Evolutionary conservation across 352 stramenopile genomes (phyloP).

Genomic region (Phytophthora megakarya): DNA sequence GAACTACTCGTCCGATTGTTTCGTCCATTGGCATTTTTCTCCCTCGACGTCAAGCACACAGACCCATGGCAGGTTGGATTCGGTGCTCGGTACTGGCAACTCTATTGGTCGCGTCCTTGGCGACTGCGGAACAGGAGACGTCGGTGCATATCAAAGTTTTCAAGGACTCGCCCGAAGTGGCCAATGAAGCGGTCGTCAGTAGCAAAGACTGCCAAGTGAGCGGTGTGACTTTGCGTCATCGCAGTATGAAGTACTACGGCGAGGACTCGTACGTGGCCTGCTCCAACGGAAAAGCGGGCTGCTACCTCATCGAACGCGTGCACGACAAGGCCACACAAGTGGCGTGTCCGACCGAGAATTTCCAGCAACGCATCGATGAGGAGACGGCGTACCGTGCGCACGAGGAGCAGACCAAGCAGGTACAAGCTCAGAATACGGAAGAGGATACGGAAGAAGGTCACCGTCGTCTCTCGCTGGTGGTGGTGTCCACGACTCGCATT

Average conservation of each 20-base stretch:
- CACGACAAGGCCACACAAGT: slow-evolving; percentile 69
- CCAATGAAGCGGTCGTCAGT: slow-evolving; percentile 11
- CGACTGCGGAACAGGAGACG: slow-evolving; percentile 30
- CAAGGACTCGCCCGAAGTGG: slow-evolving; percentile 7
- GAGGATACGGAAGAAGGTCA: slow-evolving; percentile 31
- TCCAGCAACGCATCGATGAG: slow-evolving; percentile 46
- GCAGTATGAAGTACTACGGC: slow-evolving; percentile 72
- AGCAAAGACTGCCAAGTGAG: slow-evolving; percentile 60
- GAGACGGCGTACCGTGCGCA: slow-evolving; percentile 36
- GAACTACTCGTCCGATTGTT: slow-evolving; percentile 16
- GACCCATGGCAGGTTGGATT: slow-evolving; percentile 36
- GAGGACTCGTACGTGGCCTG: slow-evolving; percentile 79
- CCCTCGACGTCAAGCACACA: slow-evolving; percentile 12
- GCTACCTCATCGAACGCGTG: slow-evolving; percentile 66
- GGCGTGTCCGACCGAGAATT: slow-evolving; percentile 49
- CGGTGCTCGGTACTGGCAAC: slow-evolving; percentile 24
- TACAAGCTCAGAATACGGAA: slow-evolving; percentile 7
- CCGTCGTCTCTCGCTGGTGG: slow-evolving; percentile 64
- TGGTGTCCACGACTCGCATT: slow-evolving; percentile 64
- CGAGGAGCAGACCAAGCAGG: slow-evolving; percentile 17
- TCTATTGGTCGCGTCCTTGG: slow-evolving; percentile 21
- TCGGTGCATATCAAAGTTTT: slow-evolving; percentile 27
- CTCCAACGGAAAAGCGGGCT: slow-evolving; percentile 59
- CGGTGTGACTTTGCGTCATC: slow-evolving; percentile 58
- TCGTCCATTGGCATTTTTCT: slow-evolving; percentile 32